Percentiles rank a stretch among this genome's conserved stretches.
These are phyloP conservation scores for Ceratocystis harringtonii DNA, from an alignment of 2,329 filamentous ascomycete genomes.

Conservation along the genomic window DNA sequence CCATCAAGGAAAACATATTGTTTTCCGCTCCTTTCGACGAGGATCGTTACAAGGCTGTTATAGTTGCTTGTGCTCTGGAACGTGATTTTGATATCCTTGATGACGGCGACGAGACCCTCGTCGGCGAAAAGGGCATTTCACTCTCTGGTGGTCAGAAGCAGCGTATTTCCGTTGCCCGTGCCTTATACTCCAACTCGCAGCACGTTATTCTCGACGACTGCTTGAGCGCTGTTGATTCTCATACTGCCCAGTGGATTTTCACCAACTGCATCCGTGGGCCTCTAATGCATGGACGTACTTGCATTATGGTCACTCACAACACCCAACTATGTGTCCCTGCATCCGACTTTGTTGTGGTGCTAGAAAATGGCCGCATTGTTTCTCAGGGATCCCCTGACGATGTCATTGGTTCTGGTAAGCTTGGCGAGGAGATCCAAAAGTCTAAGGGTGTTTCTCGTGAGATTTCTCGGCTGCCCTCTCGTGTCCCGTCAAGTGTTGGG, in stretches of 20 bases:
- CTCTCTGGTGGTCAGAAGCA: conserved; percentile 96
- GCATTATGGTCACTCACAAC: conserved; percentile 92
- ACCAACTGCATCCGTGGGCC: conserved; percentile 80
- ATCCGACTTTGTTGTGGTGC: conserved; percentile 64
- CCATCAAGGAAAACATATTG: conserved; percentile 88
- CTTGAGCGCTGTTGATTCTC: conserved; percentile 88
- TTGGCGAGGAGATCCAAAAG: conserved; percentile 70
- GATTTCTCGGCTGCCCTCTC: conserved; percentile 60
- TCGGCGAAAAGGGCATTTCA: conserved; percentile 94
- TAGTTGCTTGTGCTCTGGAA: conserved; percentile 80
- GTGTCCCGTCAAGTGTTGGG: conserved; percentile 59
- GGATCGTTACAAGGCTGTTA: conserved; percentile 70
- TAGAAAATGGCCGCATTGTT: conserved; percentile 72
- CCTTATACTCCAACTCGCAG: conserved; percentile 86
- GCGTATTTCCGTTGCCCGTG: conserved; percentile 87
- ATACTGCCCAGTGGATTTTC: conserved; percentile 97
- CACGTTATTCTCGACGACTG: conserved; percentile 91
- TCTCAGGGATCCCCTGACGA: conserved; percentile 63
- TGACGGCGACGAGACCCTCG: conserved; percentile 78
- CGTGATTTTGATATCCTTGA: conserved; percentile 87
- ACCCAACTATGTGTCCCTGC: conserved; percentile 71
- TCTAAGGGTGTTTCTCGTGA: conserved; percentile 55
- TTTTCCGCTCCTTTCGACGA: conserved; percentile 73
- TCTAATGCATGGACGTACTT: conserved; percentile 77
- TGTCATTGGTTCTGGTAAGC: conserved; percentile 70